These are phyloP conservation scores for Chalaropsis ovoidea DNA, from an alignment of 2,329 filamentous ascomycete species.

Conservation along the genomic window DNA sequence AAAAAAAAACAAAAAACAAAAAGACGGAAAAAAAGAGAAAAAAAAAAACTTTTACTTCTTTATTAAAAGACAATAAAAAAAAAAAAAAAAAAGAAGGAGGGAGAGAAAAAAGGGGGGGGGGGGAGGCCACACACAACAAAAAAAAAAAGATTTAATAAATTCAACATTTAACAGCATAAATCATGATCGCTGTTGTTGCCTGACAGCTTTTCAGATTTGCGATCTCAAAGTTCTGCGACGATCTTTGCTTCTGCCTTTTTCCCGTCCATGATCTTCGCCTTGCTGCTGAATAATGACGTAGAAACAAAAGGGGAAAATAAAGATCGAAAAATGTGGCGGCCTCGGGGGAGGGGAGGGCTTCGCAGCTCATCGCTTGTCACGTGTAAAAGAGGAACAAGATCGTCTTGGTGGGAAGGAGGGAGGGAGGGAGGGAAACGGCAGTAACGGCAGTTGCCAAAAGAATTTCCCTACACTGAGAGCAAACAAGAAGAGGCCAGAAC, in stretches of 20 bases:
- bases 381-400: not conserved
- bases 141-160: not conserved
- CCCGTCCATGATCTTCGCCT: not conserved
- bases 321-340: not conserved
- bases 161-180: not conserved
- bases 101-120: not conserved
- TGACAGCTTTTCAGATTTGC: conserved; percentile 9
- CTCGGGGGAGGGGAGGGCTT: too few species aligned
- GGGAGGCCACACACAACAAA: not conserved
- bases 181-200: not conserved
- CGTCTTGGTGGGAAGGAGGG: not conserved
- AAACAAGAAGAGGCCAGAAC: not conserved
- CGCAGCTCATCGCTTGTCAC: not conserved
- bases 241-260: not conserved
- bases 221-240: conserved; percentile 8
- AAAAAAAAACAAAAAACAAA: not conserved
- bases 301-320: not conserved
- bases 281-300: not conserved
- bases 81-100: not conserved
- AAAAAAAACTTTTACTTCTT: not conserved
- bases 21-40: not conserved
- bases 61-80: not conserved
- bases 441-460: not conserved
- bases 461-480: too few species aligned
- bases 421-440: not conserved